Evolutionary conservation across 345 rosid genomes (phyloP).

Genomic region (Murraya paniculata): DNA sequence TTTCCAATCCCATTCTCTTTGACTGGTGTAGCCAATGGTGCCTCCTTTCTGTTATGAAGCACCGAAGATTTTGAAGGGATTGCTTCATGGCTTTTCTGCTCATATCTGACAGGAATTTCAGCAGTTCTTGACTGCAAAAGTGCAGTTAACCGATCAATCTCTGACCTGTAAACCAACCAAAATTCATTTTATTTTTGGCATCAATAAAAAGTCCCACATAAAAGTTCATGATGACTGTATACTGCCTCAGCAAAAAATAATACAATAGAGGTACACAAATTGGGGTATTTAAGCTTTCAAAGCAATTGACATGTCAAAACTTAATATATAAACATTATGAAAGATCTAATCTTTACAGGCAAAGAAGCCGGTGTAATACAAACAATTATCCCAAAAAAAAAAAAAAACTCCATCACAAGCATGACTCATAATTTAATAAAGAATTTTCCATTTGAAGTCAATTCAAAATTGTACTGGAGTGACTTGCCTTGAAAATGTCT

Average conservation of each 20-base stretch:
- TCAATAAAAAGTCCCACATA: background rate
- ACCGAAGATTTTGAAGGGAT: constrained; percentile 25
- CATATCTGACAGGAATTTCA: constrained; percentile 37
- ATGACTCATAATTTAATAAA: background rate
- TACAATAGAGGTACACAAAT: background rate
- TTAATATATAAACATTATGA: background rate
- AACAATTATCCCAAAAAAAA: background rate
- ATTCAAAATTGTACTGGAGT: background rate
- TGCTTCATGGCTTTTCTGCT: constrained; percentile 45
- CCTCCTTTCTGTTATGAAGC: constrained; percentile 34
- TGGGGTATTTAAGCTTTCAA: background rate
- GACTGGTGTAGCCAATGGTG: constrained; percentile 25
- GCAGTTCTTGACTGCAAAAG: constrained; percentile 59
- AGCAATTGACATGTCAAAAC: background rate
- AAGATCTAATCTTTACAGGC: background rate
- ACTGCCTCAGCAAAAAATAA: background rate
- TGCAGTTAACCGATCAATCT: constrained; percentile 74
- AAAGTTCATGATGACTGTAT: background rate
- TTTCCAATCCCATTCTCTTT: constrained; percentile 39
- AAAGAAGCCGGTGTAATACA: background rate
- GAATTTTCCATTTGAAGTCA: background rate
- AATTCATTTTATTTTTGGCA: background rate
- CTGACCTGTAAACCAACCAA: constrained; percentile 53
- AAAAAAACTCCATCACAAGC: background rate
- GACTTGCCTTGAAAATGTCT: constrained; percentile 75